phyloP scores from a whole-genome alignment of 768 basidiomycete species.

The Boletus reticulatus region DNA sequence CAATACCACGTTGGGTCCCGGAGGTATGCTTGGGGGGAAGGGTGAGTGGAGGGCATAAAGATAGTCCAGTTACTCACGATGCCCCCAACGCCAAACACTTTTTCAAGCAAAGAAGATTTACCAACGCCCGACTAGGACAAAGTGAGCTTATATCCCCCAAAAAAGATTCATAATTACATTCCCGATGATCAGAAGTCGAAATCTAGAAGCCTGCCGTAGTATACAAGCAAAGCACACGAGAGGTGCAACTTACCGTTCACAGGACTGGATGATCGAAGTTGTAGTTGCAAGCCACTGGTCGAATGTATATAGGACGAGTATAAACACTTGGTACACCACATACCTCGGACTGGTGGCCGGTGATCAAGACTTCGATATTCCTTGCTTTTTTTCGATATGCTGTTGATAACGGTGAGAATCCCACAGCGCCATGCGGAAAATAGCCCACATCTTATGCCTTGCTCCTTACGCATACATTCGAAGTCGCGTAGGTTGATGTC shows the following conservation, averaged over 20 bases:
- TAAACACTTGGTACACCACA: not conserved
- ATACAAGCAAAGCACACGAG: not conserved
- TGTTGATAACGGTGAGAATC: not conserved
- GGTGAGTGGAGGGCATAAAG: not conserved
- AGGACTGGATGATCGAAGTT: constrained; percentile 5
- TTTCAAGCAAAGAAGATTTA: constrained; percentile 10
- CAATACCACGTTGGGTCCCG: not conserved
- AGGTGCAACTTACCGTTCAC: constrained; percentile 4
- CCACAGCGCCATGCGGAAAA: too few relatives aligned
- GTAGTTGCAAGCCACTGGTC: constrained; percentile 7
- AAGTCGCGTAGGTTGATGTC: too few relatives aligned
- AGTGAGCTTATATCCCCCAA: not conserved
- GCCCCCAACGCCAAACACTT: constrained; percentile 8
- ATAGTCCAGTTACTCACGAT: constrained; percentile 4
- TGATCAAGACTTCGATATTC: constrained; percentile 9
- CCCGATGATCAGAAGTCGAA: constrained; percentile 14
- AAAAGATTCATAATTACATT: constrained; percentile 1
- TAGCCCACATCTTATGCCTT: too few relatives aligned
- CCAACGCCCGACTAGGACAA: constrained; percentile 13
- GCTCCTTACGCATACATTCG: too few relatives aligned
- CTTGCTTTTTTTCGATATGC: constrained; percentile 7
- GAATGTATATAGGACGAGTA: not conserved
- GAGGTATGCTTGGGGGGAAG: constrained; percentile 2
- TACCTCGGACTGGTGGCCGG: not conserved
- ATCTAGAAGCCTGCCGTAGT: not conserved